Base-by-base conservation (phyloP, 2,329 filamentous ascomycete species). In the Talaromyces funiculosus region DNA sequence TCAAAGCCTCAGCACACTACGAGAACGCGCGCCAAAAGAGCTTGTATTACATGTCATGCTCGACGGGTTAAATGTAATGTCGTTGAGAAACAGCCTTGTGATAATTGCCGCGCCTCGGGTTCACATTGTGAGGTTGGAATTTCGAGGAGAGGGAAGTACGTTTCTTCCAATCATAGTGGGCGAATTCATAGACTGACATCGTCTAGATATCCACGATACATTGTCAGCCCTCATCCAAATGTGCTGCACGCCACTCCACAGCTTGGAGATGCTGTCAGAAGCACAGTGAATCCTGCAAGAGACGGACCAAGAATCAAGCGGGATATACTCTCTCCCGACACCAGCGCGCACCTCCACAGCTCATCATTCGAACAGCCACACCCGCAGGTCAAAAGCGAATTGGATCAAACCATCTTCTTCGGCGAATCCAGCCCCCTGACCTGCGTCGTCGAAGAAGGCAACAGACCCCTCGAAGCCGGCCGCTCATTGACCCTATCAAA, bases 401-500 rank as follows among this genome's bases (percentile, higher is more conserved):
- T 56, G n/a, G 62, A 64, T 18, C 61, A 69, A 47, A 74, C 73
- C 2, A 75, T 77, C 18, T 80, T 80, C 54, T 73, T 81, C 4
- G 77, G 78, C 35, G 78, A 80, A 58, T 80, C 78, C 1, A 80
- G 74, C 54, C 79, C 80, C 1, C 72, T 82, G 43, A 77, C 79
- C 14, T 82, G 80, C 61, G 77, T 83, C 3, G 77, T 76, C 12
- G 77, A 79, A 35, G 75, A 80, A 54, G 68, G 65, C 16, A 65
- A 66, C 47, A 57, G 45, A 42, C 69, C 68, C 2, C 68, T 67
- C 2, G 66, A 69, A 26, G 68, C 68, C 58, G 67, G 67, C 33
- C 70, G 72, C 31, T 68, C 69, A 4, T 67, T 37, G 14, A 53
- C 26, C n/a, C 35, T 4, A 31, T 47, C 71, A 51, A 72, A 74